These are phyloP conservation scores for Paecilomyces fulvus DNA, from an alignment of 2,329 filamentous ascomycete genomes.

Conservation along the genomic window DNA sequence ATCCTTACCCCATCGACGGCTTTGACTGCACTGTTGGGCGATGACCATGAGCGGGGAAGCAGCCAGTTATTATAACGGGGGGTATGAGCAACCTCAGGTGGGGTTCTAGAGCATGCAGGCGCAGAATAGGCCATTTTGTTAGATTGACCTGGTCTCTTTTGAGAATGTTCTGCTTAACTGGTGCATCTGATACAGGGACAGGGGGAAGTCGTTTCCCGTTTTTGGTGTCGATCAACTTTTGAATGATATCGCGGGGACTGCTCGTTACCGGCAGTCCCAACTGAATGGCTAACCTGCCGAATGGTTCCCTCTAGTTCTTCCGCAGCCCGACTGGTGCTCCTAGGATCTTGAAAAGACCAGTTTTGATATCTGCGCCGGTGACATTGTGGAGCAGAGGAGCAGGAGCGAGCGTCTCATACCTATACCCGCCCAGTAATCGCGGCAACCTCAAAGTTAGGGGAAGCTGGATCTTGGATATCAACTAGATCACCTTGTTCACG, in stretches of 20 bases:
- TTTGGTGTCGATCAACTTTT: constrained; percentile 9
- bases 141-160: constrained; percentile 5
- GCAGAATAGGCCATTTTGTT: constrained; percentile 1
- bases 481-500: constrained; percentile 6
- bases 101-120: constrained; percentile 10
- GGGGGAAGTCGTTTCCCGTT: constrained; percentile 6
- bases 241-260: constrained; percentile 9
- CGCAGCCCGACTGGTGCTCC: constrained; percentile 7
- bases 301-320: background rate
- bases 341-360: constrained; percentile 7
- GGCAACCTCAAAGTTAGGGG: constrained; percentile 7
- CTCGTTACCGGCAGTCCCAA: constrained; percentile 8
- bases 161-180: constrained; percentile 11
- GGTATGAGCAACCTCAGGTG: too few species aligned
- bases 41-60: too few species aligned
- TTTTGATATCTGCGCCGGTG: background rate
- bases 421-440: constrained; percentile 8
- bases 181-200: constrained; percentile 3
- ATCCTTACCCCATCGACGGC: too few species aligned
- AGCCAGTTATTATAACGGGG: too few species aligned
- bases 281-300: constrained; percentile 10
- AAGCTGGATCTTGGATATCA: constrained; percentile 7
- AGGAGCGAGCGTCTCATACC: constrained; percentile 5
- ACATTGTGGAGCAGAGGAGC: constrained; percentile 7
- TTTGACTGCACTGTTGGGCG: too few species aligned